Evolutionary conservation across 306 rosid species (phyloP).

Genomic region (Myrica gale): DNA sequence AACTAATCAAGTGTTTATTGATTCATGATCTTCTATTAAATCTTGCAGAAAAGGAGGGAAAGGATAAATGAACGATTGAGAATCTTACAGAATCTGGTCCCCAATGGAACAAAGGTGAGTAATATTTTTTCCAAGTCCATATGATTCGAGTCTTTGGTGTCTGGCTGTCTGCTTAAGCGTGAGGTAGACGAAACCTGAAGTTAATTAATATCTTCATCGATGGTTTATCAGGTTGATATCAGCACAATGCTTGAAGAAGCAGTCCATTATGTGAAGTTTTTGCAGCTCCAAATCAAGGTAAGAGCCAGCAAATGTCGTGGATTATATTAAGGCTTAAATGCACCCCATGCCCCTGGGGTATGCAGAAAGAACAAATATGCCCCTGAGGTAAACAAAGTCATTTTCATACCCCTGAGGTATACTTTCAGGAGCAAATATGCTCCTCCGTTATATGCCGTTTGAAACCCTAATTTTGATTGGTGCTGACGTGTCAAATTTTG

Average conservation of each 20-base stretch:
- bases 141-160: too few species aligned
- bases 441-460: too few species aligned
- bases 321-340: too few species aligned
- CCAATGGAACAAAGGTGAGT: conserved; percentile 85
- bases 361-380: too few species aligned
- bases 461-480: too few species aligned
- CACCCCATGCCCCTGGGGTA: too few species aligned
- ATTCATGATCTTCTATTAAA: conserved; percentile 16
- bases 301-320: neutral
- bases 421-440: too few species aligned
- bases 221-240: conserved; percentile 64
- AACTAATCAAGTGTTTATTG: neutral
- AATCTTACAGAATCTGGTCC: conserved; percentile 78
- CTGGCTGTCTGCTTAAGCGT: too few species aligned
- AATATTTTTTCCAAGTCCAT: neutral
- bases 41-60: conserved; percentile 87
- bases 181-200: conserved; percentile 9
- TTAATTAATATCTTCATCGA: conserved; percentile 12
- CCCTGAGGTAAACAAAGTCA: too few species aligned
- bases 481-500: too few species aligned
- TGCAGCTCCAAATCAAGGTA: conserved; percentile 95
- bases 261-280: conserved; percentile 81
- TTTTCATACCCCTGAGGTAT: too few species aligned
- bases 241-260: conserved; percentile 99
- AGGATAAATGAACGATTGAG: conserved; percentile 74